Evolutionary conservation across 2,329 filamentous ascomycete species (phyloP).

Genomic region (Fusarium protoensiforme): DNA sequence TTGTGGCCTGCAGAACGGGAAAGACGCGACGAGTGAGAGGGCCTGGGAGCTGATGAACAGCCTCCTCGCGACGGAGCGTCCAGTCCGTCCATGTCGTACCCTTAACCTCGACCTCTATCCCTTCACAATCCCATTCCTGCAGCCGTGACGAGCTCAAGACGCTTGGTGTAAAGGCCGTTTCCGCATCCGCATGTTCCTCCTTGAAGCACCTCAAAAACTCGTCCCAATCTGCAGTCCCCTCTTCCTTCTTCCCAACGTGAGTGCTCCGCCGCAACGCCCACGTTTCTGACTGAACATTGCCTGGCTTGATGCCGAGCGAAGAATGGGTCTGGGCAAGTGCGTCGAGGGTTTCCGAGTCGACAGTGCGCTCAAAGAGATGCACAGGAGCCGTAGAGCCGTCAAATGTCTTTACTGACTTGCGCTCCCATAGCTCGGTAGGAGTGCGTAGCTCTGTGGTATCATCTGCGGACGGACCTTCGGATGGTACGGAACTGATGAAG

Average conservation of each 20-base stretch:
- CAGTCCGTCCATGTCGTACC: conserved; percentile 59
- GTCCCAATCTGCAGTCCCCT: conserved; percentile 68
- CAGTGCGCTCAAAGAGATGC: conserved; percentile 62
- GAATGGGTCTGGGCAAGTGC: conserved; percentile 49
- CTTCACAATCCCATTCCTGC: conserved; percentile 59
- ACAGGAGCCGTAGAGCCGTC: conserved; percentile 62
- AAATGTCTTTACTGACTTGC: conserved; percentile 61
- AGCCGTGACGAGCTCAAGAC: conserved; percentile 50
- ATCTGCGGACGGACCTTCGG: conserved; percentile 40
- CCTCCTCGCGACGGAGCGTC: conserved; percentile 67
- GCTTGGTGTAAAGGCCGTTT: conserved; percentile 53
- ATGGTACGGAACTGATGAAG: conserved; percentile 67
- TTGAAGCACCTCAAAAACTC: conserved; percentile 73
- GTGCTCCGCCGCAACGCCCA: conserved; percentile 74
- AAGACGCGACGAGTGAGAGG: conserved; percentile 74
- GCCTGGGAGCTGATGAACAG: conserved; percentile 71
- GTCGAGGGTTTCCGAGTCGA: conserved; percentile 58
- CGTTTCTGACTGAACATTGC: conserved; percentile 55
- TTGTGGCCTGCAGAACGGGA: conserved; percentile 71
- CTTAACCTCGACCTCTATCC: conserved; percentile 51
- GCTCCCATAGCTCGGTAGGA: conserved; percentile 57
- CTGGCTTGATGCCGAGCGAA: conserved; percentile 35
- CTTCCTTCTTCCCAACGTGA: conserved; percentile 63
- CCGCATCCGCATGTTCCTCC: conserved; percentile 55
- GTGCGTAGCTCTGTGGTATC: conserved; percentile 32